Base-by-base conservation (phyloP, 2,329 filamentous ascomycete species). In the Aschersonia sp. region DNA sequence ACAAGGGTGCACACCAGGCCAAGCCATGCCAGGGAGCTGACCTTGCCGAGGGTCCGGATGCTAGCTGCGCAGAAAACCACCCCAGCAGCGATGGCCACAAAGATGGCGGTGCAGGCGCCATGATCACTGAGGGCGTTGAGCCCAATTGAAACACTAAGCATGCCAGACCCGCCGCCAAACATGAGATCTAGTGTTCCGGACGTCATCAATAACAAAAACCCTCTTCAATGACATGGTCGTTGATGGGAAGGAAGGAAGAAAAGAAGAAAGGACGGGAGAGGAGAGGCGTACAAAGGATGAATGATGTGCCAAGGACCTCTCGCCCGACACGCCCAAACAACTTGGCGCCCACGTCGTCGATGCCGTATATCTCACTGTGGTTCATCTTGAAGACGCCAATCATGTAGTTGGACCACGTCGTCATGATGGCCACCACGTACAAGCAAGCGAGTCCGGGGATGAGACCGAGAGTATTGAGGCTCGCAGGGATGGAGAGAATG, bases 291-390 rank as follows among this genome's bases (percentile, higher is more conserved):
- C 65, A 61, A 47, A 72, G 47, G 55, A 58, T 55, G 46, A 64
- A 61, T 3, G 57, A 51, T 30, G 53, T 51, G 4, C 60, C 65
- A 29, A 74, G 61, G 30, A 71, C 46, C 46, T 68, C 68, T 4
- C 67, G 63, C 1, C 72, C 71, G 5, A 65, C 48, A 2, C 59
- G 62, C 10, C 73, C 72, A 51, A 73, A 71, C 11, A 76, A 60
- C 40, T 73, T 57, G 4, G 54, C 53, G 14, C 71, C 73, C 0
- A 68, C 73, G 52, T 76, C 73, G 44, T 74, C 73, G 46, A 76
- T 73, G 31, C 70, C 66, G 53, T 76, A 76, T 1, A 76, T 68
- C 22, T 70, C 63, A 2, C 64, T 66, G 53, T 76, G 73, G 7
- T 59, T 59, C 12, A 70, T 53, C 53, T 76, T 76, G 60, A 76